These are phyloP conservation scores for Citrus cavaleriei DNA, from an alignment of 345 rosid species.

Conservation along the genomic window DNA sequence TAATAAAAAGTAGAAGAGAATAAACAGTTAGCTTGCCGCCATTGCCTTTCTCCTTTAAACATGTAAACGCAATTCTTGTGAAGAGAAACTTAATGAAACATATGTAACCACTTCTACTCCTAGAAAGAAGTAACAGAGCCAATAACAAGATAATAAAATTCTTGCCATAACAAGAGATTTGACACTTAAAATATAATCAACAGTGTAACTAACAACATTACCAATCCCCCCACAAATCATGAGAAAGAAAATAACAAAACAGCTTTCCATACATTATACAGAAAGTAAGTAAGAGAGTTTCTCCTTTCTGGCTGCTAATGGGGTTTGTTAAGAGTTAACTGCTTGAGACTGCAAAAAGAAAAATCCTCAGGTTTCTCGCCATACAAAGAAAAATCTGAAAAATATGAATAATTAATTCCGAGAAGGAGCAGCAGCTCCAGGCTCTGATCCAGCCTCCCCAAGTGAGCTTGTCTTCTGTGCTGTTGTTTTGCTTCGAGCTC, in stretches of 20 bases:
- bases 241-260: background rate
- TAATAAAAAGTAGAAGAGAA: background rate
- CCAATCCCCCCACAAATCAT: too few species aligned
- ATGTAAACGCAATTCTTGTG: slow-evolving; percentile 31
- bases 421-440: slow-evolving; percentile 24
- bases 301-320: background rate
- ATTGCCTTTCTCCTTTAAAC: slow-evolving; percentile 14
- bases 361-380: too few species aligned
- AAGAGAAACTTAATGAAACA: background rate
- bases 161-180: background rate
- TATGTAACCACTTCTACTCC: background rate
- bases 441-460: slow-evolving; percentile 31
- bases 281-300: background rate
- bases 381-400: too few species aligned
- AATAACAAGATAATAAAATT: background rate
- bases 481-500: slow-evolving; percentile 77
- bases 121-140: background rate
- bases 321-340: background rate
- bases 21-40: slow-evolving; percentile 13
- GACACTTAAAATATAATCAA: background rate
- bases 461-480: slow-evolving; percentile 53
- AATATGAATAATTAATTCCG: too few species aligned
- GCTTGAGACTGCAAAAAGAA: too few species aligned
- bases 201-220: background rate
- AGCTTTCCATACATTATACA: background rate